These are phyloP conservation scores for Anisodus acutangulus DNA, from an alignment of 257 asterid genomes.

Conservation along the genomic window DNA sequence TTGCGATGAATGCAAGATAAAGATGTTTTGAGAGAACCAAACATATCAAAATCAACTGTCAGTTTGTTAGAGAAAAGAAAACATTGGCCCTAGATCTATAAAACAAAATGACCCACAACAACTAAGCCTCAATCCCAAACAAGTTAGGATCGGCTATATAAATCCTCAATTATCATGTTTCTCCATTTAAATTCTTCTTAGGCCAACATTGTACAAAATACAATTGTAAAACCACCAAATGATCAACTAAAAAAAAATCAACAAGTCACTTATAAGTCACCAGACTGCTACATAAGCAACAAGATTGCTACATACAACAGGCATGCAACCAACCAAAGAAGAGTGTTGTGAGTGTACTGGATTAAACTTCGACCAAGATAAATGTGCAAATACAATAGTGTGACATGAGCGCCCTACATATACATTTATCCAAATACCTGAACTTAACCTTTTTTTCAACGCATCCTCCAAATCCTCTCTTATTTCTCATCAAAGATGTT, in stretches of 20 bases:
- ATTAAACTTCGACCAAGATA: neutral
- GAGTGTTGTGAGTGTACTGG: neutral
- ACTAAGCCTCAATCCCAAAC: slow-evolving; percentile 7
- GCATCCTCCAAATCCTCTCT: too few species aligned
- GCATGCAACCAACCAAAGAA: slow-evolving; percentile 24
- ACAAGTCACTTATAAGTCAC: slow-evolving; percentile 19
- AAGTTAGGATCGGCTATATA: neutral
- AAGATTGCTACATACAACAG: neutral
- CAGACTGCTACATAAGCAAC: slow-evolving; percentile 1
- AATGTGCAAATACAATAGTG: too few species aligned
- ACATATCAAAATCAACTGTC: slow-evolving; percentile 11
- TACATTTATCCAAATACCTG: too few species aligned
- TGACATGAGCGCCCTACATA: too few species aligned
- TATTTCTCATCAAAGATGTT: neutral
- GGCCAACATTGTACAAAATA: slow-evolving; percentile 8
- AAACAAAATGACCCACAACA: slow-evolving; percentile 19
- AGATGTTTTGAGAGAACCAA: neutral
- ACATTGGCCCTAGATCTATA: neutral
- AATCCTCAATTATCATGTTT: neutral
- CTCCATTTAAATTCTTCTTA: slow-evolving; percentile 22
- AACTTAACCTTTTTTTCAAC: too few species aligned
- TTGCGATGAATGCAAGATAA: neutral
- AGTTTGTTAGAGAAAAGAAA: neutral
- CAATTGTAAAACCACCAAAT: slow-evolving; percentile 18
- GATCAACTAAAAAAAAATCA: neutral